Conservation (phyloP, 768 basidiomycete species). For the Candolleomyces aberdarensis region DNA sequence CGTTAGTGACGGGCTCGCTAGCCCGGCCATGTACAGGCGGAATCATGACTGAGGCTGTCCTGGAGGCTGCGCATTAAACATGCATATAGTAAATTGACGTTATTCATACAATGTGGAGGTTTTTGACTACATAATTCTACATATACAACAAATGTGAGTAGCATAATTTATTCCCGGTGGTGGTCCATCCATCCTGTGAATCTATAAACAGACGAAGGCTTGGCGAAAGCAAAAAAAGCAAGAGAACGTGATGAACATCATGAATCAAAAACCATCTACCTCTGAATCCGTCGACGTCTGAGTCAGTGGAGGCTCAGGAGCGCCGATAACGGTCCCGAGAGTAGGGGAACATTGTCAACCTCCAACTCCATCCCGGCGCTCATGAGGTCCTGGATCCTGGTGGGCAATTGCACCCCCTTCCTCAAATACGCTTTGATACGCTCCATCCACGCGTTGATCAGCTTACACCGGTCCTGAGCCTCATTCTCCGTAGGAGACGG, state of each 20-base stretch:
- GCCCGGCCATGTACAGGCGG: no score
- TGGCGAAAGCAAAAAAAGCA: not conserved
- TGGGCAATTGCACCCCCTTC: conserved; percentile 39
- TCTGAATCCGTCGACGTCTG: not conserved
- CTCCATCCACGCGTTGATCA: conserved; percentile 50
- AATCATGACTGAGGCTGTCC: no score
- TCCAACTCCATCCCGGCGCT: conserved; percentile 3
- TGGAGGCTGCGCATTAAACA: no score
- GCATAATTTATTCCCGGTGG: not conserved
- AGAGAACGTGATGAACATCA: not conserved
- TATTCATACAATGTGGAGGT: not conserved
- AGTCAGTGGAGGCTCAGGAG: not conserved
- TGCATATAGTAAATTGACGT: no score
- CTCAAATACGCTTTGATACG: conserved; percentile 46
- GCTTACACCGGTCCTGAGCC: conserved; percentile 39
- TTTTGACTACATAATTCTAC: not conserved
- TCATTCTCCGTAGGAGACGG: conserved; percentile 13
- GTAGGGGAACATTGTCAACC: not conserved
- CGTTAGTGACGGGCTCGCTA: no score
- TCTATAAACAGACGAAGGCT: not conserved
- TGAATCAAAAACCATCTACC: not conserved
- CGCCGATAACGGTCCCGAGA: not conserved
- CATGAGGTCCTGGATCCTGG: conserved; percentile 38
- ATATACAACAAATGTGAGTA: not conserved
- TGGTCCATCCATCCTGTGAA: not conserved